Percentiles rank a stretch among this genome's conserved stretches.
Conservation (phyloP, 495 filamentous ascomycete species). For the Aspergillus ostianus region DNA sequence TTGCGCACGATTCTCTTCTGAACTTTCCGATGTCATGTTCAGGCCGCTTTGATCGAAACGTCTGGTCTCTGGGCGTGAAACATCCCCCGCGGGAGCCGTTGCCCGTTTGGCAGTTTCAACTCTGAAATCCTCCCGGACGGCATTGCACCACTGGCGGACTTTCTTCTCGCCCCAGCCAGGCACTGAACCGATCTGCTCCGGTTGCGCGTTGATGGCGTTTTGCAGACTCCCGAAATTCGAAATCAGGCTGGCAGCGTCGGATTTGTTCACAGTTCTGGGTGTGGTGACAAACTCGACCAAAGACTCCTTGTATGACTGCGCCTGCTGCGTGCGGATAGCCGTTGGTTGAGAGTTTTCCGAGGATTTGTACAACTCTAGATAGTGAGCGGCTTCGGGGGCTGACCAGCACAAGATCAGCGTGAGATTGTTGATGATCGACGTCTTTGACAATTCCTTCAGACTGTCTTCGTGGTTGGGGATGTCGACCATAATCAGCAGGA, state of each 20-base stretch:
- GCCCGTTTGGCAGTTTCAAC: conserved; percentile 65
- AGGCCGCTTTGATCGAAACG: neutral
- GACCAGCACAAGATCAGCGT: conserved; percentile 93
- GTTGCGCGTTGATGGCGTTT: conserved; percentile 80
- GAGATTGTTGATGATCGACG: conserved; percentile 84
- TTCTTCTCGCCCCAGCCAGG: conserved; percentile 96
- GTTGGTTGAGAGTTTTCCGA: conserved; percentile 82
- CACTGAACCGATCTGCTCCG: conserved; percentile 78
- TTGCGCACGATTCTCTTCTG: conserved; percentile 12
- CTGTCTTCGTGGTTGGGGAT: conserved; percentile 81
- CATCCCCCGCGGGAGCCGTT: conserved; percentile 26
- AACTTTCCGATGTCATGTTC: neutral
- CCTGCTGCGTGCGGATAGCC: conserved; percentile 78
- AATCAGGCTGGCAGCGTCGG: conserved; percentile 84
- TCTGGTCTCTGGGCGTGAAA: conserved; percentile 16
- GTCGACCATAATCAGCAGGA: conserved; percentile 88
- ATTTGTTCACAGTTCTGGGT: conserved; percentile 88
- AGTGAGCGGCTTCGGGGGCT: conserved; percentile 86
- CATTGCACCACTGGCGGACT: conserved; percentile 75
- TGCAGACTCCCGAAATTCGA: conserved; percentile 83
- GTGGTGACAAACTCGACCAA: conserved; percentile 93
- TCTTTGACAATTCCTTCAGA: conserved; percentile 82
- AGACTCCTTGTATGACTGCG: conserved; percentile 77
- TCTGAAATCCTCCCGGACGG: conserved; percentile 80
- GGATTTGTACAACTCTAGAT: conserved; percentile 90